Percentiles rank a stretch among this genome's conserved stretches.
Conservation (phyloP, 305 asterid genomes). For the Plantago lanceolata region DNA sequence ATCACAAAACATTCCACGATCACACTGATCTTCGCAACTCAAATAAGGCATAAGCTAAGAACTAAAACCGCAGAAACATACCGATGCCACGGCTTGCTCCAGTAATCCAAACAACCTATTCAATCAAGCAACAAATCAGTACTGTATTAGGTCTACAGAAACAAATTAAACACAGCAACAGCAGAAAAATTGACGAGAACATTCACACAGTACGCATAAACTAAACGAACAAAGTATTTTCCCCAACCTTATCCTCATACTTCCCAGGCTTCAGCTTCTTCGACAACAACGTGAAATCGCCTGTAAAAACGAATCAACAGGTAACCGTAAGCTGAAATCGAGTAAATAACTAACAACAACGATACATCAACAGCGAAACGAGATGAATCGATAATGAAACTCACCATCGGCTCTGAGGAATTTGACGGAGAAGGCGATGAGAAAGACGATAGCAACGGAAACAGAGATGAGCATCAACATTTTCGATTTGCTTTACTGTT, state of each 20-base stretch:
- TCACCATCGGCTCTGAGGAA: conserved; percentile 80
- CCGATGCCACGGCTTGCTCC: conserved; percentile 99
- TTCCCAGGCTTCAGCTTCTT: conserved; percentile 65
- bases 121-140: conserved; percentile 11
- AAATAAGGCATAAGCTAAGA: not conserved
- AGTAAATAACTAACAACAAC: conserved; percentile 1
- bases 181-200: not conserved
- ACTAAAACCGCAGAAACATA: conserved; percentile 24
- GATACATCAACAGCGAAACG: not conserved
- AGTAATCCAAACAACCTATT: conserved; percentile 89
- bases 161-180: not conserved
- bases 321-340: not conserved
- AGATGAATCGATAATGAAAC: conserved; percentile 2
- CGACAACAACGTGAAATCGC: conserved; percentile 79
- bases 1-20: no score
- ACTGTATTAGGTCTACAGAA: not conserved
- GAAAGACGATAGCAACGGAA: conserved; percentile 28
- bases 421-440: conserved; percentile 33
- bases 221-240: not conserved
- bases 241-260: conserved; percentile 77
- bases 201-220: not conserved
- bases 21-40: not conserved
- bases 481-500: not conserved
- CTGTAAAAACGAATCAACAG: conserved; percentile 31
- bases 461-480: conserved; percentile 38